These are phyloP conservation scores for Acanthochlamys bracteata DNA, from an alignment of 106 monocot genomes.

Conservation along the genomic window DNA sequence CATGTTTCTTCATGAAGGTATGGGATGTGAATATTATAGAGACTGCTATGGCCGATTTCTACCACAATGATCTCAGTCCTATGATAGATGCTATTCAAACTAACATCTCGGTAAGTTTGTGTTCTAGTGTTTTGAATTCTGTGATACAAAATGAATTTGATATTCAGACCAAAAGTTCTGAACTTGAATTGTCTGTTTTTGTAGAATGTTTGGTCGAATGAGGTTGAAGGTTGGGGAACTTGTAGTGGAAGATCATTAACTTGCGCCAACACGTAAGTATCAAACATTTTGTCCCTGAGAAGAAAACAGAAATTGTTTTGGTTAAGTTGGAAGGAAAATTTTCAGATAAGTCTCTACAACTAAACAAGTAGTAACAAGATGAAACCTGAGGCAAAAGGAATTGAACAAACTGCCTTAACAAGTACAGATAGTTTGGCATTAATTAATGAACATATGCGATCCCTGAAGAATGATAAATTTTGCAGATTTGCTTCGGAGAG, in stretches of 20 bases:
- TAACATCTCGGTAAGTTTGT: conserved; percentile 48
- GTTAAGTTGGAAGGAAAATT: too few species aligned
- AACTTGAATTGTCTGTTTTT: neutral
- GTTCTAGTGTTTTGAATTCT: too few species aligned
- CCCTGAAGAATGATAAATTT: neutral
- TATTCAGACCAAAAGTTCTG: too few species aligned
- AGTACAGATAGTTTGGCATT: too few species aligned
- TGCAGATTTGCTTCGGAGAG: conserved; percentile 86
- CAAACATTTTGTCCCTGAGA: neutral
- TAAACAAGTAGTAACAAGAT: too few species aligned
- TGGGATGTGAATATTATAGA: conserved; percentile 64
- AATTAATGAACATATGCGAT: too few species aligned
- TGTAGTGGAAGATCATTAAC: conserved; percentile 35
- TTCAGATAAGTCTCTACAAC: too few species aligned
- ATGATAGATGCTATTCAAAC: conserved; percentile 50
- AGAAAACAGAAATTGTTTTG: too few species aligned
- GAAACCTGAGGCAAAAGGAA: too few species aligned
- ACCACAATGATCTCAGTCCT: conserved; percentile 22
- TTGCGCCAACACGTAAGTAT: conserved; percentile 62
- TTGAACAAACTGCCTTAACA: too few species aligned
- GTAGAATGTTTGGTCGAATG: conserved; percentile 47
- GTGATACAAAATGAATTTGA: too few species aligned
- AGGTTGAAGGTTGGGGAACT: conserved; percentile 47
- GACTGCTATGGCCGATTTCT: conserved; percentile 52
- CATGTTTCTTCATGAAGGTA: too few species aligned